Evolutionary conservation across 805 yeast genomes (phyloP).

Genomic region (Wickerhamomyces alni): DNA sequence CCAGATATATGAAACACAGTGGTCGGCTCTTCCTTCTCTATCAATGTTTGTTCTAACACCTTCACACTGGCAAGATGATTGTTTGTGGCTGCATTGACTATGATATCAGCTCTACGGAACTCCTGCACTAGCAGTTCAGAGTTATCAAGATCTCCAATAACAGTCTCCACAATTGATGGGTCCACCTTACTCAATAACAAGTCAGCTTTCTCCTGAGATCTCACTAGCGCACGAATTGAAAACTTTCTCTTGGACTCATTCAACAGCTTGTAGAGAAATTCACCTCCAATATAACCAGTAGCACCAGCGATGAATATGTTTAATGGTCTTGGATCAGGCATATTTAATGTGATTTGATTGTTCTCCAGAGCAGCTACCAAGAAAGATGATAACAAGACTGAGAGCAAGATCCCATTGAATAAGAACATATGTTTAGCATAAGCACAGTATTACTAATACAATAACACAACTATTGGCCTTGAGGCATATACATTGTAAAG

Average conservation of each 20-base stretch:
- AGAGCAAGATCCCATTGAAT: too few relatives aligned
- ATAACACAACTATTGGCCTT: too few relatives aligned
- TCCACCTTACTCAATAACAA: slow-evolving; percentile 9
- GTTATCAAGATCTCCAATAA: slow-evolving; percentile 22
- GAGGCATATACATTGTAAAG: too few relatives aligned
- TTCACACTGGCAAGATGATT: slow-evolving; percentile 24
- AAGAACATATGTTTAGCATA: too few relatives aligned
- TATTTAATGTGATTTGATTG: too few relatives aligned
- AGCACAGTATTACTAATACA: too few relatives aligned
- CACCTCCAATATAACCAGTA: slow-evolving; percentile 31
- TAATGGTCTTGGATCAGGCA: neutral
- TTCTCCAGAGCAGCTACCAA: too few relatives aligned
- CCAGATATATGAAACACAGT: slow-evolving; percentile 33
- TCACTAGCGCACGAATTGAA: slow-evolving; percentile 22
- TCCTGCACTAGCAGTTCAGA: slow-evolving; percentile 13
- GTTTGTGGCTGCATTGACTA: slow-evolving; percentile 28
- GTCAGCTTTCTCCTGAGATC: slow-evolving; percentile 19
- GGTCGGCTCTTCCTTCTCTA: slow-evolving; percentile 19
- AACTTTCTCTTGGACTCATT: slow-evolving; percentile 1
- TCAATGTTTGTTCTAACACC: slow-evolving; percentile 20
- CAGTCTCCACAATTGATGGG: slow-evolving; percentile 14
- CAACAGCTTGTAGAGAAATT: slow-evolving; percentile 23
- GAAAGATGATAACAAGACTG: too few relatives aligned
- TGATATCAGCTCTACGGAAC: slow-evolving; percentile 22
- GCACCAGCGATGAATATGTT: slow-evolving; percentile 22